phyloP scores from a whole-genome alignment of 164 flowering plant species.

The Taxillus chinensis region DNA sequence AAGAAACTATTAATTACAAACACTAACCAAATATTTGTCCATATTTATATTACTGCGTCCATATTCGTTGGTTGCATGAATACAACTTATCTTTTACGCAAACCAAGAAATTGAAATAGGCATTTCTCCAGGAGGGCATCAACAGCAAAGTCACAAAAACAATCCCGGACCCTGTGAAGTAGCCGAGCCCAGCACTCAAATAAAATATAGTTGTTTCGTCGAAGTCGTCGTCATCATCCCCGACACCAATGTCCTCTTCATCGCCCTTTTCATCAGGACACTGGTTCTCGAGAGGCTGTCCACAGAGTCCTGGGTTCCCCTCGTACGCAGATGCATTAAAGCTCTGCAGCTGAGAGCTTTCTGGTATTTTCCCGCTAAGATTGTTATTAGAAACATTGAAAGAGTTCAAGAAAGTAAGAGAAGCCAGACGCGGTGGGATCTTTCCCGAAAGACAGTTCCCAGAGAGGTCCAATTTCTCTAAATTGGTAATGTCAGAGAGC shows the following conservation, averaged over 20 bases:
- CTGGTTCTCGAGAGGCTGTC: background rate
- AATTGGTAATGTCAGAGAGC: background rate
- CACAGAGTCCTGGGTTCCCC: background rate
- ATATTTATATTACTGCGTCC: too few species aligned
- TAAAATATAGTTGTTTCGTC: background rate
- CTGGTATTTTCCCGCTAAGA: background rate
- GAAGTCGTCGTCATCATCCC: background rate
- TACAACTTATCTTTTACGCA: background rate
- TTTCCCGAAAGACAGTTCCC: background rate
- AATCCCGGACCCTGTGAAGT: background rate
- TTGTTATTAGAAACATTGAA: background rate
- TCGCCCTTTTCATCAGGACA: background rate
- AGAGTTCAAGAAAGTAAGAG: background rate
- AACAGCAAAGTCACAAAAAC: background rate
- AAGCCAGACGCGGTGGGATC: background rate
- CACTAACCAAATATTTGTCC: too few species aligned
- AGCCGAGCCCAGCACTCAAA: background rate
- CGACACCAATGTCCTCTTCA: background rate
- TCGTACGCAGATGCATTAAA: background rate
- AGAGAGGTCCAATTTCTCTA: background rate
- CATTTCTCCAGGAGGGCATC: background rate
- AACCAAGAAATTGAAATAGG: background rate
- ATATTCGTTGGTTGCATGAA: background rate
- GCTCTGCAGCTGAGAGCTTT: background rate
- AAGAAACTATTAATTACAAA: too few species aligned